phyloP scores from a whole-genome alignment of 441 rosid species.

The Breynia disticha region DNA sequence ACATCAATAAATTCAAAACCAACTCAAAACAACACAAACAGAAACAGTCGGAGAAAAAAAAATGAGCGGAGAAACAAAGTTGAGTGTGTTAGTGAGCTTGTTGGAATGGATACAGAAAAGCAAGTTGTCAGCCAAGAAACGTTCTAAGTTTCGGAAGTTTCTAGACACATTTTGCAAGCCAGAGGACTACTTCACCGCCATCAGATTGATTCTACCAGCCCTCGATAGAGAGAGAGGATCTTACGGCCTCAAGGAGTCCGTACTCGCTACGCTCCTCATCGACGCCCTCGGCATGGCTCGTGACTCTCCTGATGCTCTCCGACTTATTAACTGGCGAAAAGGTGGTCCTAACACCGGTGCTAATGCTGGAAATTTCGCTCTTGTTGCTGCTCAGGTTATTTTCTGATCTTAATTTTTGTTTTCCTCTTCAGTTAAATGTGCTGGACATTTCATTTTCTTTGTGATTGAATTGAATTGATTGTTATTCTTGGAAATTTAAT shows the following conservation, averaged over 20 bases:
- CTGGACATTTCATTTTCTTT: no score
- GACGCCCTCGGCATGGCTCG: conserved; percentile 84
- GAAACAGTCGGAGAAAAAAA: neutral
- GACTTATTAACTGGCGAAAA: conserved; percentile 92
- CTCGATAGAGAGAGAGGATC: conserved; percentile 90
- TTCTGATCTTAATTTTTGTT: neutral
- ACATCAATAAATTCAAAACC: neutral
- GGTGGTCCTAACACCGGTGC: conserved; percentile 70
- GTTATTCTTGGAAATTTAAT: no score
- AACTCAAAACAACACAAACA: neutral
- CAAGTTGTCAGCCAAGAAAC: conserved; percentile 56
- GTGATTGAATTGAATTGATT: neutral
- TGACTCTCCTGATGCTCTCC: conserved; percentile 73
- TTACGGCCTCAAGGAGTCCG: conserved; percentile 86
- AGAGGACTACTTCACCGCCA: conserved; percentile 58
- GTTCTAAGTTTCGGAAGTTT: conserved; percentile 87
- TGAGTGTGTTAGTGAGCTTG: conserved; percentile 66
- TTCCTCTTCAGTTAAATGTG: neutral
- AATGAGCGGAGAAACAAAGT: conserved; percentile 50
- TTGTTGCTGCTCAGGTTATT: conserved; percentile 70
- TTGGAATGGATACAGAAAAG: conserved; percentile 85
- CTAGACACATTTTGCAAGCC: conserved; percentile 79
- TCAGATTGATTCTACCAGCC: conserved; percentile 68
- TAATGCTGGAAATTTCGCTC: conserved; percentile 75
- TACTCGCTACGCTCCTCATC: conserved; percentile 71